A percentile compares a stretch with the other conserved stretches of the same genome.
Evolutionary conservation across 176 grass and related monocot species (phyloP).

Genomic region (Juncus effusus): DNA sequence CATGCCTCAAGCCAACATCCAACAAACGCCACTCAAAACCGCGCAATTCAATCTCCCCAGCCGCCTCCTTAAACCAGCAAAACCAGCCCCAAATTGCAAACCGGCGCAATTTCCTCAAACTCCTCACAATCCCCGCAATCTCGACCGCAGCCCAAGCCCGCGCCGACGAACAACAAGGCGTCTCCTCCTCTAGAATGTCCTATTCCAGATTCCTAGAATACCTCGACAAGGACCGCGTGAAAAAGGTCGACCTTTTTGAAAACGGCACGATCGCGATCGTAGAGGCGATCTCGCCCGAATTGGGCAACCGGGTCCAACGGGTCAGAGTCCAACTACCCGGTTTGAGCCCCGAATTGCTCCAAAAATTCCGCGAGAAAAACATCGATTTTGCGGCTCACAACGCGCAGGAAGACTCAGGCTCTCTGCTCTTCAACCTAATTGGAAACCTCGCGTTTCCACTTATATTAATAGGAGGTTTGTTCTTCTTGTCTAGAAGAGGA

Average conservation of each 20-base stretch:
- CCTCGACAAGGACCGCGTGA: conserved; percentile 94
- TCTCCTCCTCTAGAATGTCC: conserved; percentile 96
- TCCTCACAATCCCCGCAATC: conserved; percentile 61
- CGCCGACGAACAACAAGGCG: conserved; percentile 70
- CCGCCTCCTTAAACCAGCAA: conserved; percentile 60
- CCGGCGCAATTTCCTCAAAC: conserved; percentile 77
- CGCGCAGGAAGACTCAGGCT: conserved; percentile 91
- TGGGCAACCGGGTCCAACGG: conserved; percentile 80
- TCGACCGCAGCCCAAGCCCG: conserved; percentile 50
- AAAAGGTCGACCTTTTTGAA: conserved; percentile 89
- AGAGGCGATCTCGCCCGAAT: conserved; percentile 89
- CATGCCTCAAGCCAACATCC: conserved; percentile 46
- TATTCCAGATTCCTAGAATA: conserved; percentile 97
- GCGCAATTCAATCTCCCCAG: conserved; percentile 39
- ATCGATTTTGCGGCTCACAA: conserved; percentile 93
- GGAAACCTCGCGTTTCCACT: conserved; percentile 93
- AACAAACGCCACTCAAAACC: conserved; percentile 31
- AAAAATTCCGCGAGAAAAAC: conserved; percentile 93
- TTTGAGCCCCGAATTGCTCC: conserved; percentile 90
- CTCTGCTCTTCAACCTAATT: conserved; percentile 84
- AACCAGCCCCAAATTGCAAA: conserved; percentile 32
- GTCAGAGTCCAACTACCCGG: conserved; percentile 93
- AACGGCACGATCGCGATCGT: conserved; percentile 92
- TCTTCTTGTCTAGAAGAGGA: conserved; percentile 78
- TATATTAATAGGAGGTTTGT: conserved; percentile 89